Conservation (phyloP, 805 yeast species). For the Gaillardinia entomophila region DNA sequence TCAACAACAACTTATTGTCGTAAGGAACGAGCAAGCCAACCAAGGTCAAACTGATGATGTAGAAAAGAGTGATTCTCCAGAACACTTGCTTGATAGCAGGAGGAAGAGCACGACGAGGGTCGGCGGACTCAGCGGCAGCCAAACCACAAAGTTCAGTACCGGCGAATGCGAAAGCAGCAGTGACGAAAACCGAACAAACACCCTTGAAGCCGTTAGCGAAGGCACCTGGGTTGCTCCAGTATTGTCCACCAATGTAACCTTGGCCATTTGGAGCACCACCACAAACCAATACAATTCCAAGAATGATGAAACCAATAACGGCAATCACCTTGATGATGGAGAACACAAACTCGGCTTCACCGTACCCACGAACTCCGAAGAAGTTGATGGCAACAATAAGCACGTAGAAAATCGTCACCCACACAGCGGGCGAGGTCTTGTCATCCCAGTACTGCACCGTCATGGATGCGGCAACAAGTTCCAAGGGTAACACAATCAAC, state of each 20-base stretch:
- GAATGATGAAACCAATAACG: constrained; percentile 11
- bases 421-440: constrained; percentile 10
- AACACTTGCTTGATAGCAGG: constrained; percentile 76
- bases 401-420: constrained; percentile 12
- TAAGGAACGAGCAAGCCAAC: constrained; percentile 71
- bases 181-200: constrained; percentile 64
- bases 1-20: constrained; percentile 7
- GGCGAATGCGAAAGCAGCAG: constrained; percentile 72
- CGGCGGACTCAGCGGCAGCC: constrained; percentile 70
- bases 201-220: constrained; percentile 64
- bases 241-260: constrained; percentile 50
- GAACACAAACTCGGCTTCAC: constrained; percentile 12
- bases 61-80: constrained; percentile 73
- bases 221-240: constrained; percentile 66
- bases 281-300: constrained; percentile 11
- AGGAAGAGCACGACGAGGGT: constrained; percentile 65
- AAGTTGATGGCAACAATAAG: constrained; percentile 12
- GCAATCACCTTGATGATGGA: constrained; percentile 12
- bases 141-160: constrained; percentile 73
- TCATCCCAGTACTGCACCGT: constrained; percentile 13
- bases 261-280: constrained; percentile 42
- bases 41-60: constrained; percentile 49
- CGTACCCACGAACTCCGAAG: constrained; percentile 14
- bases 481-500: constrained; percentile 7
- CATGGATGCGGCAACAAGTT: constrained; percentile 9